Base-by-base conservation (phyloP, 2,329 filamentous ascomycete genomes). In the Hortaea werneckii region DNA sequence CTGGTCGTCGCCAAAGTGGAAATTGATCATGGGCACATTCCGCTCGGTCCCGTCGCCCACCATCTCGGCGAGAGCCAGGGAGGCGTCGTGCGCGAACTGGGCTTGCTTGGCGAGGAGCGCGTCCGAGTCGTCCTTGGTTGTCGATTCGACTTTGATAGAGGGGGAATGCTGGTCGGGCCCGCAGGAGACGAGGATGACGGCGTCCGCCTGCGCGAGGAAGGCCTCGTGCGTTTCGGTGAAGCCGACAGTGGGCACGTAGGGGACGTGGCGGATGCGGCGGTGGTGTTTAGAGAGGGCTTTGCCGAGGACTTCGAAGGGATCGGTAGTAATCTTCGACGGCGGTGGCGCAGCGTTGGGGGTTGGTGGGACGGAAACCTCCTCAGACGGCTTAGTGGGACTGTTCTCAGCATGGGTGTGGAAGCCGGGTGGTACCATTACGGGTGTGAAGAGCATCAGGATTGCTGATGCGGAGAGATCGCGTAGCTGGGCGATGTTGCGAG, bases 261-360 rank as follows among this genome's bases (percentile, higher is more conserved):
- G 83, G 38, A 87, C 77, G 59, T 88, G 85, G 13, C 81, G 77
- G 50, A 88, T 71, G 61, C 72, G 73, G 2, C 73, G 66, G 57
- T 84, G 80, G 53, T 75, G 71, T 41, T 65, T 68, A 41, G 78
- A 76, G 41, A 89, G 63, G 39, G 78, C 75, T 50, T 75, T 73
- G 13, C 84, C 85, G 12, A 89, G 68, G 10, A 76, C 73, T 62
- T 88, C 83, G 58, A 88, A 88, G 0, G 84, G 85, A 59, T 89
- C 85, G 55, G 66, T 71, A 39, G 70, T 38, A 30, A 37, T 13
- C 13, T 41, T 39, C 9, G 10, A 8, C 3, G 20, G 5, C 6
- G 8, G 7, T 38, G 37, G 8, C 7, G 6, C 20, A 13, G 37
- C 10, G 32, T 35, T 35, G 2, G 32, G n/a, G 30, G 30, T 34